A percentile compares a stretch with the other conserved stretches of the same genome.
These are phyloP conservation scores for Knoxdaviesia capensis DNA, from an alignment of 2,329 filamentous ascomycete species.

Conservation along the genomic window DNA sequence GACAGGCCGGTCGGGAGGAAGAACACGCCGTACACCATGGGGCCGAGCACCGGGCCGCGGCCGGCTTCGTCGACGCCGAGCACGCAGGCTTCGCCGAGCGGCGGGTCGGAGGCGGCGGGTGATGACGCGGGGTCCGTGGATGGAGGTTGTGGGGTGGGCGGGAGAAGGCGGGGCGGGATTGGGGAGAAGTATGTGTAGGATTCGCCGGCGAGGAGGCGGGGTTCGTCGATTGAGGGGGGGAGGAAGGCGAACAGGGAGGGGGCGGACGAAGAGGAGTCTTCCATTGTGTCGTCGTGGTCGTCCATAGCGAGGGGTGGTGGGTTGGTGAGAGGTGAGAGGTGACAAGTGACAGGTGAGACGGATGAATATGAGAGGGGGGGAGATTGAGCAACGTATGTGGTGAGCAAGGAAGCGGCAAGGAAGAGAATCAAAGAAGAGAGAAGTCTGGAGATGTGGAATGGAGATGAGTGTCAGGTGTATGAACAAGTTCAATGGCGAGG, in stretches of 20 bases:
- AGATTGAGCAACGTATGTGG: conserved; percentile 5
- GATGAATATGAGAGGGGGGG: conserved; percentile 10
- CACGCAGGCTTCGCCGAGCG: conserved; percentile 35
- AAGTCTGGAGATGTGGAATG: not conserved
- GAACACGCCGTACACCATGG: conserved; percentile 52
- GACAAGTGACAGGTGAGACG: not conserved
- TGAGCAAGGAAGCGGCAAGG: not conserved
- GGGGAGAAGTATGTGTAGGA: conserved; percentile 56
- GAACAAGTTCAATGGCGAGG: no score
- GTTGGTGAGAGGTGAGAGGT: not conserved
- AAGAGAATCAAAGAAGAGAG: not conserved
- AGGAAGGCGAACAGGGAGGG: conserved; percentile 25
- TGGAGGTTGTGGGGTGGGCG: conserved; percentile 10
- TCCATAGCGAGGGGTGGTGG: conserved; percentile 5
- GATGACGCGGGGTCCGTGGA: conserved; percentile 9
- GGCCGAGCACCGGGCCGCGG: conserved; percentile 77
- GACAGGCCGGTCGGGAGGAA: conserved; percentile 55
- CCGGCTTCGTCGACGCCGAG: conserved; percentile 90
- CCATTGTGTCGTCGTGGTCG: conserved; percentile 1
- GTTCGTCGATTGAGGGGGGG: conserved; percentile 45
- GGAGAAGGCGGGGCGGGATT: conserved; percentile 39
- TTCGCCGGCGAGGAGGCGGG: conserved; percentile 37
- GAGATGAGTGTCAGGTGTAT: no score
- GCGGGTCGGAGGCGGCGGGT: conserved; percentile 10
- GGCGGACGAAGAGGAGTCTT: not conserved